Percentiles rank a stretch among this genome's conserved stretches.
These are phyloP conservation scores for Amborella trichopoda DNA, from an alignment of 164 flowering plant species.

Conservation along the genomic window DNA sequence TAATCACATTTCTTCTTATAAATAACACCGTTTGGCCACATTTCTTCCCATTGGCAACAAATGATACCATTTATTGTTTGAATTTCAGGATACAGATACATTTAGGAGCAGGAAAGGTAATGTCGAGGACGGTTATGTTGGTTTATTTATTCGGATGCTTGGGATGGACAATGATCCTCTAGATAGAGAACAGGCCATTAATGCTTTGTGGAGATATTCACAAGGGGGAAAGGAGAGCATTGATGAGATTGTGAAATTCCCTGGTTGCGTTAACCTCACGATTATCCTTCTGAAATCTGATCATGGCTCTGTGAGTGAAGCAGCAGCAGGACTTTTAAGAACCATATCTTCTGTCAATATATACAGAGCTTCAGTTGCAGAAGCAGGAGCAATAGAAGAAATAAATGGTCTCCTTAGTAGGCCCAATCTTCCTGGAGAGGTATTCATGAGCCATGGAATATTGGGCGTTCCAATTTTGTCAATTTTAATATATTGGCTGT, in stretches of 20 bases:
- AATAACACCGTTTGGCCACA: too few relatives aligned
- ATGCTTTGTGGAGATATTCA: conserved; percentile 73
- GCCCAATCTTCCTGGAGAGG: conserved; percentile 46
- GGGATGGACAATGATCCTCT: conserved; percentile 70
- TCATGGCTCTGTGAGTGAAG: conserved; percentile 58
- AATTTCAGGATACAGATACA: conserved; percentile 31
- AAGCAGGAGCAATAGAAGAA: conserved; percentile 81
- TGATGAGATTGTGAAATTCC: conserved; percentile 57
- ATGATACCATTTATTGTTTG: too few relatives aligned
- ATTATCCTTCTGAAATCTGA: conserved; percentile 64
- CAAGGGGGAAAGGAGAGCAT: conserved; percentile 62
- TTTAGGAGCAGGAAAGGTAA: conserved; percentile 15
- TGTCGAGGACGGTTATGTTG: conserved; percentile 44
- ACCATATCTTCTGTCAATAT: conserved; percentile 42
- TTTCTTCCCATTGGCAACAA: too few relatives aligned
- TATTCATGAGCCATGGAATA: conserved; percentile 14
- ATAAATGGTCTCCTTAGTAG: conserved; percentile 44
- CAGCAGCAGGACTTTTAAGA: conserved; percentile 78
- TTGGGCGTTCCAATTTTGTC: too few relatives aligned
- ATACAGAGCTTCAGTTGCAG: conserved; percentile 52
- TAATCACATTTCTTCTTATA: too few relatives aligned
- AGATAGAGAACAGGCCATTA: conserved; percentile 72
- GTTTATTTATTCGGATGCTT: conserved; percentile 76
- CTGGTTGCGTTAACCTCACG: conserved; percentile 56
- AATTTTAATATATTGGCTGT: too few relatives aligned